These are phyloP conservation scores for Psilocybe cyanescens DNA, from an alignment of 768 basidiomycete species.

Conservation along the genomic window DNA sequence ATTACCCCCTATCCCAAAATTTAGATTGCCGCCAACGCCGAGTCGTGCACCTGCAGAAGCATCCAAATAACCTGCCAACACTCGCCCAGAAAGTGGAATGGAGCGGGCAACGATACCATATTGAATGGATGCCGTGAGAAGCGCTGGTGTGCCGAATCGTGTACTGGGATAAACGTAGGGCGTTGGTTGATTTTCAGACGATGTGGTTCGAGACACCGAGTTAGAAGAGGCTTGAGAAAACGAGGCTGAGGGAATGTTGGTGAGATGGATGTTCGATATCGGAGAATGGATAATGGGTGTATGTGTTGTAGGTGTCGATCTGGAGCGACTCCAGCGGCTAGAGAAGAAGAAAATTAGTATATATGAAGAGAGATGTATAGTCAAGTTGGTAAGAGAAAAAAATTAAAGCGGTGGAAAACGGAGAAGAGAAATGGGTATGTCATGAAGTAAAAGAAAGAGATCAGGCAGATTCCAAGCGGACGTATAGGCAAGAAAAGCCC, in stretches of 20 bases:
- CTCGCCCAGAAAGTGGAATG: constrained; percentile 67
- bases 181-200: neutral
- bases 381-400: too few relatives aligned
- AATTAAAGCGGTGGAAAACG: too few relatives aligned
- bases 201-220: neutral
- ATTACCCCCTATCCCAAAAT: neutral
- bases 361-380: too few relatives aligned
- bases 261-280: constrained; percentile 62
- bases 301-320: constrained; percentile 63
- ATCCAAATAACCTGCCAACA: constrained; percentile 72
- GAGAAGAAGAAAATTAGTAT: neutral
- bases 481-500: too few relatives aligned
- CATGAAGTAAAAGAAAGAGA: too few relatives aligned
- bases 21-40: constrained; percentile 29
- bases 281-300: constrained; percentile 57
- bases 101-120: constrained; percentile 80
- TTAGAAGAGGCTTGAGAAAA: neutral
- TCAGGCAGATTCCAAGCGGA: too few relatives aligned
- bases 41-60: constrained; percentile 61
- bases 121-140: constrained; percentile 65
- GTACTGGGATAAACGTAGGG: neutral
- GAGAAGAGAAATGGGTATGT: too few relatives aligned
- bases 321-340: constrained; percentile 76
- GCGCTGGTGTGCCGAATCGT: constrained; percentile 30
- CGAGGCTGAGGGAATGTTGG: constrained; percentile 48